These are phyloP conservation scores for Arthrobotrys iridis DNA, from an alignment of 2,329 filamentous ascomycete species.

Conservation along the genomic window DNA sequence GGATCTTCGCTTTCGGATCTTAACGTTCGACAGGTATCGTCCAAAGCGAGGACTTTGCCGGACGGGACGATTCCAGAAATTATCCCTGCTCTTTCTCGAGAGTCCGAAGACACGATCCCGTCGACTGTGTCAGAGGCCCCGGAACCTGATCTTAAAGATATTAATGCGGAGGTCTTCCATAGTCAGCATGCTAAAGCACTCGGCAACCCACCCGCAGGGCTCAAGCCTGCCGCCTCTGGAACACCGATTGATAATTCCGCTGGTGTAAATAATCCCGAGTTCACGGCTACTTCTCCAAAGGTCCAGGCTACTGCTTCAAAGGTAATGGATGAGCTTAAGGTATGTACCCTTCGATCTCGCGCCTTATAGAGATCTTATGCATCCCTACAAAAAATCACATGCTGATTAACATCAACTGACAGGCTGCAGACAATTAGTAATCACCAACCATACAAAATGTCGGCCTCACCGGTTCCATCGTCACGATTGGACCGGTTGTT, in stretches of 20 bases:
- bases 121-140: slow-evolving; percentile 56
- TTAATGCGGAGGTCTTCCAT: slow-evolving; percentile 72
- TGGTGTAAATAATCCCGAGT: slow-evolving; percentile 47
- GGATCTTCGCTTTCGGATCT: slow-evolving; percentile 61
- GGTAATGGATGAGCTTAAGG: slow-evolving; percentile 59
- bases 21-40: slow-evolving; percentile 64
- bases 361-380: slow-evolving; percentile 56
- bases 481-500: slow-evolving; percentile 86
- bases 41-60: slow-evolving; percentile 63
- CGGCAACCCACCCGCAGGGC: slow-evolving; percentile 6
- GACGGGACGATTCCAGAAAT: slow-evolving; percentile 65
- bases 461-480: slow-evolving; percentile 89
- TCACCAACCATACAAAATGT: slow-evolving; percentile 72
- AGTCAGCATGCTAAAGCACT: slow-evolving; percentile 65
- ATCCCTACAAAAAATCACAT: slow-evolving; percentile 63
- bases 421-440: slow-evolving; percentile 57
- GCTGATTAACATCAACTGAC: slow-evolving; percentile 56
- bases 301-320: slow-evolving; percentile 26
- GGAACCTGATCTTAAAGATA: slow-evolving; percentile 63
- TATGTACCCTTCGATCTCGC: slow-evolving; percentile 61
- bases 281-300: slow-evolving; percentile 52
- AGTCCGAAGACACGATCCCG: slow-evolving; percentile 55
- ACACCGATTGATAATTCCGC: slow-evolving; percentile 59
- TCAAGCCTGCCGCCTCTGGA: slow-evolving; percentile 39
- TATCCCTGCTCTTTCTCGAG: slow-evolving; percentile 7